Evolutionary conservation across 306 rosid genomes (phyloP), one percentile per base, ranked within the genome.

Genomic region (Mimosa pudica): DNA sequence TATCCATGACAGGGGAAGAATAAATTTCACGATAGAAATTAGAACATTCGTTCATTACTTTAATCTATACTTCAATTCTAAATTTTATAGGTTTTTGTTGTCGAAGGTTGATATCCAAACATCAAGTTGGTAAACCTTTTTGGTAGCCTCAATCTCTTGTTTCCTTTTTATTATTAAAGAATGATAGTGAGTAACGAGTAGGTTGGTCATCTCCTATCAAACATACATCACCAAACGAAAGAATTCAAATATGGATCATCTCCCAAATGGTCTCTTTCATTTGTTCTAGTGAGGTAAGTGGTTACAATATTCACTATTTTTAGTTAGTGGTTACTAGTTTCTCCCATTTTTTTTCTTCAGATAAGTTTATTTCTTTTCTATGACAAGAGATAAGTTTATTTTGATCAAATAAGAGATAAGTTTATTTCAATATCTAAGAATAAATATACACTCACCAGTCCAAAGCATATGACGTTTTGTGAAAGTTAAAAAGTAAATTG

Each of bases 161-260:
- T 24, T 55, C 0, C 8, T 60, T 10, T 35, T 7, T 10, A 11
- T 48, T 10, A 38, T 18, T n/a, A 3, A 78, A 67, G 33, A 66
- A 49, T 13, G n/a, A 13, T 13, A 55, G 20, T 57, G 46, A 57
- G 62, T 17, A 55, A n/a, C 17, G 30, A n/a, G 30, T 46, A 32
- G 30, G 88, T 79, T 86, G 87, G 66, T 83, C 77, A 77, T 88
- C 57, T 81, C 91, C 71, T 73, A 70, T 49, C 66, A 48, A 38
- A 52, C 12, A 75, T 7, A 3, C 63, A 51, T 36, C 74, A 81
- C 80, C 48, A 83, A 75, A 81, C 48, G 41, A 75, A 75, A 48
- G 16, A 47, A 47, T 70, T 49, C 41, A 78, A 66, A 1, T 9
- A 5, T 12, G 76, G 75, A 81, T 73, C 69, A 58, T 70, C 54